Base-by-base conservation (phyloP, 2,329 filamentous ascomycete genomes). In the Mollisia scopiformis region DNA sequence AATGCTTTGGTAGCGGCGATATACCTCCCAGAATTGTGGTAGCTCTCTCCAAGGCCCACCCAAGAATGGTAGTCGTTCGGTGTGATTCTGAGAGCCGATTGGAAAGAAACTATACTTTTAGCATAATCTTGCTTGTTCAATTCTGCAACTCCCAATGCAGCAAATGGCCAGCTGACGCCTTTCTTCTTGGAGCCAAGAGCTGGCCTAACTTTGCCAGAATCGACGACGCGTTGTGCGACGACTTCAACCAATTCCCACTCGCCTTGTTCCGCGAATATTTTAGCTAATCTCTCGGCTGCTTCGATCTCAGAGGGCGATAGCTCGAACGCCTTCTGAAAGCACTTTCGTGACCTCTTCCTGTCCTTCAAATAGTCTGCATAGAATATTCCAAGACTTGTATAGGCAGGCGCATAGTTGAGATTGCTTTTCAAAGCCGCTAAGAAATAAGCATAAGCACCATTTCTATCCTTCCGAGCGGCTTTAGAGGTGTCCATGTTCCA, bases 161-260 rank as follows among this genome's bases (percentile, higher is more conserved):
- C 92, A 73, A 93, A 96, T 1, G 95, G 95, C 95, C 95, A 99
- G 76, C 93, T 97, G 65, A 96, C 88, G 1, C 93, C 92, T 75
- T 92, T 94, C 69, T 91, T 89, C 81, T 96, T 97, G 1, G 94
- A 97, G 1, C 96, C 95, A 10, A 95, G 94, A 1, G 93, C 88
- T 25, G 93, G 92, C 67, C 90, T 90, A 41, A 94, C 92, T 75
- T 93, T 95, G 57, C 95, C 95, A n/a, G 94, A 97, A 64, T 97
- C 92, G 2, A 98, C 88, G 0, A 97, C 91, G 54, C 96, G 87
- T 73, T 93, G 91, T 1, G 95, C 90, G 31, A 99, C 88, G 21
- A 96, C 86, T 77, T 98, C 95, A 7, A 99, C 96, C 54, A 96
- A 87, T 67, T 98, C 95, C 95, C 95, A 99, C 71, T 99, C 95